Base-by-base conservation (phyloP, 1,139 yeast genomes). In the Scheffersomyces stambukii region DNA sequence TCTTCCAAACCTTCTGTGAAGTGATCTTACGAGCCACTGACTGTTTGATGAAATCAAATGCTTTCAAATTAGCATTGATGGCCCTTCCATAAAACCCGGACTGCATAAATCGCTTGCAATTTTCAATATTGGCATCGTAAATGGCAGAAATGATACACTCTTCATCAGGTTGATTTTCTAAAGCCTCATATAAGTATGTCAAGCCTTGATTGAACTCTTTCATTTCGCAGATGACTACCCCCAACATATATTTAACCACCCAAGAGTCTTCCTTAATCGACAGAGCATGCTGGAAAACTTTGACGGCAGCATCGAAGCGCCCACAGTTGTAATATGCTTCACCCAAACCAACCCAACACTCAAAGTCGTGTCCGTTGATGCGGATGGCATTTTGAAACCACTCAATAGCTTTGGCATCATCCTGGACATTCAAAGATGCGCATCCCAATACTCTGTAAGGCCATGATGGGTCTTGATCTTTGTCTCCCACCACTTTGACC, bases 291-390 rank as follows among this genome's bases (percentile, higher is more conserved):
- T 63, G 66, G 45, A 88, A 84, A 2, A 93, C 96, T 49, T 83
- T 88, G 6, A 74, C 69, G 0, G 96, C 86, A 3, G 97, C 95
- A 35, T 83, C 91, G 27, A 80, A 63, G 38, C 96, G 70, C 5
- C 98, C 98, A 54, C 94, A 77, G 25, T 78, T 75, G 33, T 71
- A 66, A 51, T 91, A 91, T 0, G 96, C 93, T 52, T 93, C 98
- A 13, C 98, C 98, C 21, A 91, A 63, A 0, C 96, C 96, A 15
- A 83, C 67, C 97, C 97, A 89, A 8, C 95, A 80, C 42, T 83
- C 80, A 6, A 72, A 54, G 54, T 91, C 96, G 33, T 52, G 47
- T 0, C 82, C 64, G 21, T 77, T 63, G 41, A 83, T 61, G 38
- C 97, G 69, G 32, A 93, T 62, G 0, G 96, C 89, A 16, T 78